phyloP scores from a whole-genome alignment of 495 filamentous ascomycete genomes.

The Tuber umbilicatum region DNA sequence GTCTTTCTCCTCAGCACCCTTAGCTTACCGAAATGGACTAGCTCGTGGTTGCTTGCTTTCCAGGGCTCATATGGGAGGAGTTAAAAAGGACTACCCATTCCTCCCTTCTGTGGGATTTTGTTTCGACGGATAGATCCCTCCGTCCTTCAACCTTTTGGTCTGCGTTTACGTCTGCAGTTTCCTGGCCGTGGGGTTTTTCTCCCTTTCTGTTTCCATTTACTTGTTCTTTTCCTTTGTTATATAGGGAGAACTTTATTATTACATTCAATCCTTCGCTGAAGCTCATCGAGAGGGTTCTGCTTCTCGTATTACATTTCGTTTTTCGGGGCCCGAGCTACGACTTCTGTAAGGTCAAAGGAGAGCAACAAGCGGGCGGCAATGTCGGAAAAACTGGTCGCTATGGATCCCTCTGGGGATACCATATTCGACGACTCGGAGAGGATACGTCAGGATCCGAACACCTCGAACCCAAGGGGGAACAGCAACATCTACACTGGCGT shows the following conservation, averaged over 20 bases:
- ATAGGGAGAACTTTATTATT: neutral
- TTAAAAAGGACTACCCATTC: neutral
- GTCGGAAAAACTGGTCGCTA: neutral
- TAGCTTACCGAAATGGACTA: neutral
- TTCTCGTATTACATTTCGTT: neutral
- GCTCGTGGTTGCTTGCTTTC: neutral
- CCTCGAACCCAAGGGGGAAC: constrained; percentile 35
- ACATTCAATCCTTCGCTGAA: neutral
- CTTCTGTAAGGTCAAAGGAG: neutral
- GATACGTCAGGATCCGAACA: constrained; percentile 44
- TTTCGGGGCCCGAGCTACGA: neutral
- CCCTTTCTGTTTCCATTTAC: neutral
- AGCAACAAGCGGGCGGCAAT: neutral
- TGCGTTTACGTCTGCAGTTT: neutral
- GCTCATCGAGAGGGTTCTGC: neutral
- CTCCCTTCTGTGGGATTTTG: neutral
- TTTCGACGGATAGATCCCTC: neutral
- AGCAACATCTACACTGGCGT: constrained; percentile 47
- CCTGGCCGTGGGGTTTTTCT: neutral
- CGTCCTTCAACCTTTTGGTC: neutral
- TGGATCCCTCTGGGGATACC: constrained; percentile 45
- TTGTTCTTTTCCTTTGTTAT: neutral
- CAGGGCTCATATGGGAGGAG: neutral
- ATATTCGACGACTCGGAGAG: constrained; percentile 45
- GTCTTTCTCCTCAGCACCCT: neutral